A percentile compares a stretch with the other conserved stretches of the same genome.
Conservation (phyloP, 495 filamentous ascomycete species). For the Penicillium argentinense region DNA sequence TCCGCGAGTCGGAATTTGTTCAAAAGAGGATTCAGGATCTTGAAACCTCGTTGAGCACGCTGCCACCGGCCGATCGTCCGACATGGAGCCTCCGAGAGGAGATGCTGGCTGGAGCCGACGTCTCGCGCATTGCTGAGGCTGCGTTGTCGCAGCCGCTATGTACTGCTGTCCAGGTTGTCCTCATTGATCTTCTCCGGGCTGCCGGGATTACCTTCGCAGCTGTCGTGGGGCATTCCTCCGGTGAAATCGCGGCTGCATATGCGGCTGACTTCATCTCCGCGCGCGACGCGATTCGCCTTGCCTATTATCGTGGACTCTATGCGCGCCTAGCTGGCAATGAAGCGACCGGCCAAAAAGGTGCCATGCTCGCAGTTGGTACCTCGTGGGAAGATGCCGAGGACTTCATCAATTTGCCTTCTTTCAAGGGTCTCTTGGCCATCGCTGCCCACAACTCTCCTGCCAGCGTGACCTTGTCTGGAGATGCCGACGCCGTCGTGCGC, state of each 20-base stretch:
- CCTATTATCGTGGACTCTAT: conserved; percentile 49
- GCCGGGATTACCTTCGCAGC: conserved; percentile 6
- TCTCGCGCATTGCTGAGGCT: conserved; percentile 22
- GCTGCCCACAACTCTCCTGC: conserved; percentile 30
- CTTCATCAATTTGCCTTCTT: conserved; percentile 11
- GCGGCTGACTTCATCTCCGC: conserved; percentile 23
- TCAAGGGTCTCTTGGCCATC: conserved; percentile 11
- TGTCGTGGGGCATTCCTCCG: conserved; percentile 32
- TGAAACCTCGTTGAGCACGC: too few species aligned
- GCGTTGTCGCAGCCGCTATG: conserved; percentile 42
- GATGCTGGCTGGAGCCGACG: conserved; percentile 7
- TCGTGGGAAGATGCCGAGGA: conserved; percentile 44
- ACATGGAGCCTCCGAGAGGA: conserved; percentile 8
- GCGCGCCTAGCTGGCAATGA: background rate
- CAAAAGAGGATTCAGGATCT: too few species aligned
- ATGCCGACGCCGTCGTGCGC: conserved; percentile 26
- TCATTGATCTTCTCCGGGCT: conserved; percentile 21
- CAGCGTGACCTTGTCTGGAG: conserved; percentile 36
- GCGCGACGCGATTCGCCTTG: conserved; percentile 43
- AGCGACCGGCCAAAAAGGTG: conserved; percentile 33
- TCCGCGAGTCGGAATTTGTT: background rate
- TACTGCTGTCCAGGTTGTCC: conserved; percentile 24
- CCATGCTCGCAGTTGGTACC: conserved; percentile 55
- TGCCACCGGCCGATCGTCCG: conserved; percentile 1
- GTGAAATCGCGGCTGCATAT: conserved; percentile 36